Percentiles rank a stretch among this genome's conserved stretches.
These are phyloP conservation scores for Fusarium sp. DNA, from an alignment of 2,329 filamentous ascomycete genomes.

Conservation along the genomic window DNA sequence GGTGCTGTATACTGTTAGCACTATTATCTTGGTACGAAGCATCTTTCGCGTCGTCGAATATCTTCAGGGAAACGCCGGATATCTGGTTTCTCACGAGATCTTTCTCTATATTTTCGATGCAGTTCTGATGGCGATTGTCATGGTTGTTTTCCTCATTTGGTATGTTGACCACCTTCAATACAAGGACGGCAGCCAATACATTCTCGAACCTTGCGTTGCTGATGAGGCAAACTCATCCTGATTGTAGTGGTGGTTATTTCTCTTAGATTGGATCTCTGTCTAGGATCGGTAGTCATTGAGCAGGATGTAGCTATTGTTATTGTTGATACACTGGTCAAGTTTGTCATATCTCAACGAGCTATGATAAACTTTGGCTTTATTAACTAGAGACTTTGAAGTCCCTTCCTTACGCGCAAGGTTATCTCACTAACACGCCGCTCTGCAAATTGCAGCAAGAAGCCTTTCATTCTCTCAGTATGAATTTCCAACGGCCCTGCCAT, in stretches of 20 bases:
- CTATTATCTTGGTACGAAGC: conserved; percentile 51
- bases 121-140: conserved; percentile 37
- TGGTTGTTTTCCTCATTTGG: neutral
- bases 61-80: conserved; percentile 42
- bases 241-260: rapidly evolving
- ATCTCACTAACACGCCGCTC: no score
- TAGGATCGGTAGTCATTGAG: no score
- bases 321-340: no score
- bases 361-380: neutral
- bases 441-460: no score
- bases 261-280: rapidly evolving
- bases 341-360: neutral
- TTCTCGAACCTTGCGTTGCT: rapidly evolving
- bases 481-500: no score
- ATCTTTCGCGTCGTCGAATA: conserved; percentile 54
- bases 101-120: conserved; percentile 49
- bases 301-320: no score
- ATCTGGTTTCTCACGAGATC: conserved; percentile 42
- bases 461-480: no score
- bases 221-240: neutral
- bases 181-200: rapidly evolving
- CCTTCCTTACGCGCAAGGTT: no score
- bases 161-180: neutral
- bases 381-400: no score
- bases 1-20: conserved; percentile 26